Conservation (phyloP, 2,329 filamentous ascomycete species). For the Aspergillus fructus region DNA sequence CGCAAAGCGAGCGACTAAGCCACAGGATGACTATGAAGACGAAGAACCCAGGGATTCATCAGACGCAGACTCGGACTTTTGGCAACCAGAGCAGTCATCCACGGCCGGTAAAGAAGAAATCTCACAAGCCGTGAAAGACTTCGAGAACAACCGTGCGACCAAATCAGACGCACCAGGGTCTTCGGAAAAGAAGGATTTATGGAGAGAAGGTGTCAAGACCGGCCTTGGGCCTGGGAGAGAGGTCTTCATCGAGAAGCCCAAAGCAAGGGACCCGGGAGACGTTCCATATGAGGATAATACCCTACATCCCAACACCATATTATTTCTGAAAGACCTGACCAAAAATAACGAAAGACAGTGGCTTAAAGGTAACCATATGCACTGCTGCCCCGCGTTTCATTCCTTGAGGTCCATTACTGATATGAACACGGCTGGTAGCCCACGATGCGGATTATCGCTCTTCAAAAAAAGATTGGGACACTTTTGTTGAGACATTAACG, state of each 20-base stretch:
- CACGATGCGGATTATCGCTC: slow-evolving; percentile 78
- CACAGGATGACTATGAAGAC: slow-evolving; percentile 14
- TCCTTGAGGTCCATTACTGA: slow-evolving; percentile 3
- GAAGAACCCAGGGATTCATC: slow-evolving; percentile 8
- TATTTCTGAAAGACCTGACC: slow-evolving; percentile 60
- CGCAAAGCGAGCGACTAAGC: slow-evolving; percentile 27
- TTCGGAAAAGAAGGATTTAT: slow-evolving; percentile 50
- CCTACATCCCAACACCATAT: slow-evolving; percentile 63
- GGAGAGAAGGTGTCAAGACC: slow-evolving; percentile 56
- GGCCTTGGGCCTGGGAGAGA: slow-evolving; percentile 59
- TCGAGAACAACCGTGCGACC: background rate
- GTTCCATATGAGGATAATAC: slow-evolving; percentile 57
- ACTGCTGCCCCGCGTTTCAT: background rate
- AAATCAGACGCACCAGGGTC: background rate
- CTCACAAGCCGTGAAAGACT: background rate
- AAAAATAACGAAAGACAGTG: slow-evolving; percentile 63
- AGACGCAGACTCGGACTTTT: slow-evolving; percentile 3
- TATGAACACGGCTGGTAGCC: slow-evolving; percentile 48
- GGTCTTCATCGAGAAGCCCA: slow-evolving; percentile 62
- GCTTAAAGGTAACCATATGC: slow-evolving; percentile 55
- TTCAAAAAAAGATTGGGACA: slow-evolving; percentile 76
- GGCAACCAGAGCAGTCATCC: background rate
- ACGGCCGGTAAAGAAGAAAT: background rate
- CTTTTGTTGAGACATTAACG: slow-evolving; percentile 72
- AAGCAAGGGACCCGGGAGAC: slow-evolving; percentile 60